Base-by-base conservation (phyloP, 495 filamentous ascomycete species). In the Penicillium roqueforti region DNA sequence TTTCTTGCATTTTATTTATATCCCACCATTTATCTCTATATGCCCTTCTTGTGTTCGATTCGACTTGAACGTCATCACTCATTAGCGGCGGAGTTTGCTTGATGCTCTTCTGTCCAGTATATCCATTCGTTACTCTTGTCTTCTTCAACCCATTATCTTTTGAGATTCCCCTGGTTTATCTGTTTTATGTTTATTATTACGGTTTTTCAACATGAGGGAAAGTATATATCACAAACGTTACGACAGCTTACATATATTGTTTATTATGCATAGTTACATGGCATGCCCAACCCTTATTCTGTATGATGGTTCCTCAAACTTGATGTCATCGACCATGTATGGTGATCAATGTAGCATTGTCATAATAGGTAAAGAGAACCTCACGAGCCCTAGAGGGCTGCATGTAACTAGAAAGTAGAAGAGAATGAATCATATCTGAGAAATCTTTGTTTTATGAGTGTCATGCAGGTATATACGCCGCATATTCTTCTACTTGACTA, bases 81-180 rank as follows among this genome's bases (percentile, higher is more conserved):
- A 67, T 67, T 48, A 67, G 63, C 63, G 63, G 63, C 58, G 63
- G 63, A 67, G 63, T 67, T 67, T 64, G 60, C 63, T 61, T 57
- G 47, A 64, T 64, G 46, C 63, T 63, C 34, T 55, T 54, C 42
- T 58, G 55, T 57, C 39, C 47, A 44, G 51, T 61, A 61, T 47
- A 61, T 64, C 47, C 63, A 62, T 64, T 65, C 61, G 44, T 47
- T 61, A 39, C 55, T 42, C 34, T 52, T 47, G 55, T 43, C 26
- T 55, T 63, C 41, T 11, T 29, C 26, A 10, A 45, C 60, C 56
- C 39, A n/a, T 46, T 46, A 40, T 50, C 53, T 53, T 49, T 51
- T 58, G 52, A 60, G 57, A 60, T 63, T 60, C 53, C 63, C 62
- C 62, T 53, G 22, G 11, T 42, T 53, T 49, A 9, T 53, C 40